Conservation (phyloP, 352 stramenopile genomes). For the Phytophthora lateralis region DNA sequence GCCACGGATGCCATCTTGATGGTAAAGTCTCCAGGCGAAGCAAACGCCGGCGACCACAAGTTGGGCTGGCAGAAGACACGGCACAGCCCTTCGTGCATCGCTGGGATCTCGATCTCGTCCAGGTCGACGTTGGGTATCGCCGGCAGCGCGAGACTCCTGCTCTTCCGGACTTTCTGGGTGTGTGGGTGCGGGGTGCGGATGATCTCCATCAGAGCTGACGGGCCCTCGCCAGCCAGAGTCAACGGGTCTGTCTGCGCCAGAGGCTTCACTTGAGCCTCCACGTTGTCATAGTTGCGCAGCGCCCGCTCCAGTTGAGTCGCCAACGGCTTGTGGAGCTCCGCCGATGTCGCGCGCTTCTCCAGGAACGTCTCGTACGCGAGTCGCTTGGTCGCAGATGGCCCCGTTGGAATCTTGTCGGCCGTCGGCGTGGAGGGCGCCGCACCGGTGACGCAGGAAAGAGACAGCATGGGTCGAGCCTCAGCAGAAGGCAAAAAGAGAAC, state of each 20-base stretch:
- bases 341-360: conserved; percentile 25
- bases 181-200: conserved; percentile 23
- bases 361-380: conserved; percentile 44
- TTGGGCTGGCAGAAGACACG: conserved; percentile 69
- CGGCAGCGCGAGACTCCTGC: conserved; percentile 21
- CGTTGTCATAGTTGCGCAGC: conserved; percentile 31
- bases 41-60: conserved; percentile 76
- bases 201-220: conserved; percentile 34
- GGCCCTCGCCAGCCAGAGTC: background rate
- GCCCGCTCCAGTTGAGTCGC: conserved; percentile 20
- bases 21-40: conserved; percentile 77
- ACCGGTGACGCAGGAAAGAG: conserved; percentile 29
- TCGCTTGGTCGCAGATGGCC: conserved; percentile 12
- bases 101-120: conserved; percentile 72
- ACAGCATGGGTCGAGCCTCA: conserved; percentile 24
- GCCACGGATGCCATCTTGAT: conserved; percentile 63
- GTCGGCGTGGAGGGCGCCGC: conserved; percentile 27
- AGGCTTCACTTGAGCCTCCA: conserved; percentile 29
- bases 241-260: conserved; percentile 12
- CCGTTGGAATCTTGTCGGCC: conserved; percentile 8
- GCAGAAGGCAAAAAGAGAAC: conserved; percentile 24
- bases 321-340: conserved; percentile 6
- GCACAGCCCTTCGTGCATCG: conserved; percentile 69
- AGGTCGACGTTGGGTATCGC: conserved; percentile 32
- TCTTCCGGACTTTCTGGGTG: conserved; percentile 22